Percentiles rank a stretch among this genome's conserved stretches.
phyloP scores from a whole-genome alignment of 2,329 filamentous ascomycete species.

The Penicillium sp. region DNA sequence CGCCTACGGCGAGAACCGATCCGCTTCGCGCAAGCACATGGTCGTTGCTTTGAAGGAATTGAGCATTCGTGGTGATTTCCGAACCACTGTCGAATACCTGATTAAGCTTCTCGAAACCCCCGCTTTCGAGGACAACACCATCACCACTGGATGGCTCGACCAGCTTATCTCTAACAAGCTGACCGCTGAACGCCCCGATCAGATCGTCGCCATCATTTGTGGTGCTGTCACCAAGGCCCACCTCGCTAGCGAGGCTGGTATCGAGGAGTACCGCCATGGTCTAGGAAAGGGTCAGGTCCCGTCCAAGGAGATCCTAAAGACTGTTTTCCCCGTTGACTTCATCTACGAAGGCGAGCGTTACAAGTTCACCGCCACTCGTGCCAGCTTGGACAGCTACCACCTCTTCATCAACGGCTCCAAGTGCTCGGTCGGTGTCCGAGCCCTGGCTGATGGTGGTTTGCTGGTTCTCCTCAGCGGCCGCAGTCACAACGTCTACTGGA shows the following conservation, averaged over 20 bases:
- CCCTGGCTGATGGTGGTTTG: conserved; percentile 89
- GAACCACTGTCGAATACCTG: conserved; percentile 96
- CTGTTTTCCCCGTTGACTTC: conserved; percentile 95
- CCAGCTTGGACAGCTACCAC: conserved; percentile 90
- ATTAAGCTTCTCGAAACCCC: conserved; percentile 98
- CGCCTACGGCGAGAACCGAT: conserved; percentile 95
- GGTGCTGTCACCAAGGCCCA: conserved; percentile 95
- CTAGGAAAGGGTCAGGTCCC: conserved; percentile 97
- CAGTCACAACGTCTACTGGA: conserved; percentile 99
- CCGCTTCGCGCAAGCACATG: conserved; percentile 97
- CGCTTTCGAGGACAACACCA: conserved; percentile 98
- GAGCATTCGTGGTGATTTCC: conserved; percentile 99
- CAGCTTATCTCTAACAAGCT: conserved; percentile 98
- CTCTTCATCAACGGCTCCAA: conserved; percentile 99
- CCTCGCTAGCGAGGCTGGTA: conserved; percentile 84
- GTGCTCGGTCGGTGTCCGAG: conserved; percentile 86
- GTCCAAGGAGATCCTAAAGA: conserved; percentile 94
- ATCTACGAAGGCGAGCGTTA: conserved; percentile 96
- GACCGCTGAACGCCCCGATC: conserved; percentile 91
- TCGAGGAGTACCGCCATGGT: conserved; percentile 80
- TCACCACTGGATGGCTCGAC: conserved; percentile 97
- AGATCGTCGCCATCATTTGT: conserved; percentile 89
- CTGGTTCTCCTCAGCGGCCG: conserved; percentile 85
- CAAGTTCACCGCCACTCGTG: conserved; percentile 95
- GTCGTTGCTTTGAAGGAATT: conserved; percentile 96